These are phyloP conservation scores for Cystobasidium tubakii DNA, from an alignment of 768 basidiomycete genomes.

Conservation along the genomic window DNA sequence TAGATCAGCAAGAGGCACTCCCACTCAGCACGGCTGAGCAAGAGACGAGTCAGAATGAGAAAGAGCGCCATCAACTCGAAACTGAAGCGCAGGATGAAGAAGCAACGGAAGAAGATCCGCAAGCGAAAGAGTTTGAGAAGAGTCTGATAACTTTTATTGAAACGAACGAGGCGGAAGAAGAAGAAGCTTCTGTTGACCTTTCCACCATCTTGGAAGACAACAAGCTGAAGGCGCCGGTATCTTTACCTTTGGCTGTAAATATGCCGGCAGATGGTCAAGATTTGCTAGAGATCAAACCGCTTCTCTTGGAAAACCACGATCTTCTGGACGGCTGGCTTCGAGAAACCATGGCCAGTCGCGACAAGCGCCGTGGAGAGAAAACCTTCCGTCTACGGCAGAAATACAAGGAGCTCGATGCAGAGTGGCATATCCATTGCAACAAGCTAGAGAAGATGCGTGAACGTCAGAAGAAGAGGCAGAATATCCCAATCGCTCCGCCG, in stretches of 20 bases:
- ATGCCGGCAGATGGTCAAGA: background rate
- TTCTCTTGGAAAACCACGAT: background rate
- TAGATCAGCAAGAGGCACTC: no score
- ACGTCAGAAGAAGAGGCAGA: constrained; percentile 40
- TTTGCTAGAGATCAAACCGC: background rate
- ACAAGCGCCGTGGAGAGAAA: constrained; percentile 10
- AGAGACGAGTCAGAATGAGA: background rate
- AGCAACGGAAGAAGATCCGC: background rate
- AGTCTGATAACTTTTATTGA: constrained; percentile 1
- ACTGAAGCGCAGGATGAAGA: background rate
- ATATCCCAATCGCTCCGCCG: constrained; percentile 25
- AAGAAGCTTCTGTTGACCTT: background rate
- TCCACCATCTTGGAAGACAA: constrained; percentile 10
- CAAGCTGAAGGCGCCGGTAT: background rate
- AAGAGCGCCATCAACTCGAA: background rate
- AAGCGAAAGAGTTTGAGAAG: constrained; percentile 11
- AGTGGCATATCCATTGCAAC: constrained; percentile 68
- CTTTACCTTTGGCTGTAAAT: constrained; percentile 21
- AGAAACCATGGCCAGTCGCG: background rate
- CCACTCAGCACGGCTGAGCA: background rate
- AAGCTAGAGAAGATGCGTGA: constrained; percentile 62
- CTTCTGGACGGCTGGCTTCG: constrained; percentile 12
- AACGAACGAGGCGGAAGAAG: background rate
- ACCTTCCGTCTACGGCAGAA: constrained; percentile 47
- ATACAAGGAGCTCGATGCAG: constrained; percentile 64